These are phyloP conservation scores for Amphibolis antarctica DNA, from an alignment of 106 monocot species.

Conservation along the genomic window DNA sequence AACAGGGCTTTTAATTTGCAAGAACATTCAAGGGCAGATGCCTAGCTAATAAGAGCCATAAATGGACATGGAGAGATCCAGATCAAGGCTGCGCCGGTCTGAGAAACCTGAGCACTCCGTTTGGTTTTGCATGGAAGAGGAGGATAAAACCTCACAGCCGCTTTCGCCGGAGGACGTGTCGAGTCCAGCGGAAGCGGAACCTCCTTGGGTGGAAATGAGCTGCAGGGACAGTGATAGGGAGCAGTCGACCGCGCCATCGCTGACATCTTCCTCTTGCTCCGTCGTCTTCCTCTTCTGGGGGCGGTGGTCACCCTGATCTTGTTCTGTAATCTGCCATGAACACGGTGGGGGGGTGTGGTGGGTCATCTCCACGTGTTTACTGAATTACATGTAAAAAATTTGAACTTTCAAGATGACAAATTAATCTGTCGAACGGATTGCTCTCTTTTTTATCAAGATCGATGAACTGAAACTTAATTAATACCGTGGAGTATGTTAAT, in stretches of 20 bases:
- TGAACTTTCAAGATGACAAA: not conserved
- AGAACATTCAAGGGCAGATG: no score
- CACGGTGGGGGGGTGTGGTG: not conserved
- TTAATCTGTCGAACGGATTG: no score
- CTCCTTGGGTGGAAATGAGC: not conserved
- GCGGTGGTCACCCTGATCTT: not conserved
- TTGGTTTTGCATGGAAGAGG: not conserved
- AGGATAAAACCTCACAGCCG: not conserved
- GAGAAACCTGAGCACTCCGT: not conserved
- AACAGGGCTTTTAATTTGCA: no score
- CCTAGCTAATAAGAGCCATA: conserved; percentile 2
- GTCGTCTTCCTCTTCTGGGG: not conserved
- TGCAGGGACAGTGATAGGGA: conserved; percentile 2
- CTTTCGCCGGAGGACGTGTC: not conserved
- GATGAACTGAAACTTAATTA: no score
- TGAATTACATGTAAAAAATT: not conserved
- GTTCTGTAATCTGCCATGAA: not conserved
- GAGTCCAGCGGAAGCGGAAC: no score
- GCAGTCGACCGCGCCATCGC: not conserved
- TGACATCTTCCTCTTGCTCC: not conserved
- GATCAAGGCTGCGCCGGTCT: conserved; percentile 1
- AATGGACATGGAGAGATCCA: not conserved
- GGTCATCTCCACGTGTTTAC: not conserved
- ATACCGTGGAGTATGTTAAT: no score
- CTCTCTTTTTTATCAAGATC: no score